Evolutionary conservation across 164 flowering plant species (phyloP), one percentile per base, ranked within the genome.

Genomic region (Akebia trifoliata): DNA sequence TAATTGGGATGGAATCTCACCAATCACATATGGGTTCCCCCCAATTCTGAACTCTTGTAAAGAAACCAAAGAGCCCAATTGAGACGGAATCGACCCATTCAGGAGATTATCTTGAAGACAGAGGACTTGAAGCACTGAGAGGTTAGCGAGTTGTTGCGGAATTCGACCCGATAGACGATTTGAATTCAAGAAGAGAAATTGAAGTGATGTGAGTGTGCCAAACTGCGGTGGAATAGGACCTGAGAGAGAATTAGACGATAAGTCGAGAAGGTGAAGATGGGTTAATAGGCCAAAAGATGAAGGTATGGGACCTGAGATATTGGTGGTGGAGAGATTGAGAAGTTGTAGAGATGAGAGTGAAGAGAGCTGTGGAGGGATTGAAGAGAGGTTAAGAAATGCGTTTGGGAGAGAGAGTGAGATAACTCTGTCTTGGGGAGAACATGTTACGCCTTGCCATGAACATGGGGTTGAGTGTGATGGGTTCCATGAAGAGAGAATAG

Each of bases 261-360:
- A 82, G 76, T 93, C 97, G 0, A 93, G 82, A 25, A 90, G 85
- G 22, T 74, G 76, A 18, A 93, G 90, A 10, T 72, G 68, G 10
- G 82, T 42, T 18, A 93, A 74, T 5, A 42, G 71, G 56, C 83
- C 91, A 30, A 87, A 73, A 0, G 89, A 78, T 10, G 88, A 77
- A 1, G 95, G 94, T 58, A 93, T 93, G 38, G 78, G 3, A 22
- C 99, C 99, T 1, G 99, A 90, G 45, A 93, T 52, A 49, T 93
- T 93, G 57, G 96, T 78, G 59, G 96, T 63, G 56, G 99, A 93
- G 69, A 93, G 96, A 46, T 93, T 93, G 62, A 93, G 89, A 40
- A 90, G 90, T 39, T 87, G 96, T 2, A 93, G 74, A 34, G 73
- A 82, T 4, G 99, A 74, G 43, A 93, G 90, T n/a, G 97, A 80